Base-by-base conservation (phyloP, 176 grass and related monocot genomes). In the Juncus effusus region DNA sequence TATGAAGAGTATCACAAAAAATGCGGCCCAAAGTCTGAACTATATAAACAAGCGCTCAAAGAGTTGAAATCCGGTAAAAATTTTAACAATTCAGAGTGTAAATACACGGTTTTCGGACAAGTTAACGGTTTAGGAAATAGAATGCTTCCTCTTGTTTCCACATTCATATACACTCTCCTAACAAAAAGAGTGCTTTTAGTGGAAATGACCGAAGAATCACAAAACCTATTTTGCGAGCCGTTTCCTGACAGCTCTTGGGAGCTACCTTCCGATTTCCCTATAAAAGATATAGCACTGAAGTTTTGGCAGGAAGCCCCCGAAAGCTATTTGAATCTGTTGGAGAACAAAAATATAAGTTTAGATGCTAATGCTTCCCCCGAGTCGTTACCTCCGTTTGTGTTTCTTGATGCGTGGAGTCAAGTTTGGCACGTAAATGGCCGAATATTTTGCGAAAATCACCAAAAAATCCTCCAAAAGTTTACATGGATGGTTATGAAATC, bases 111-210 rank as follows among this genome's bases (percentile, higher is more conserved):
- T 0, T 90, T 84, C 84, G 72, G 73, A 59, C 87, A 82, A 9
- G 42, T 64, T 47, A 88, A 85, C 40, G 91, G 91, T 7, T 63
- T 96, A 15, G 87, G 91, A 16, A 96, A 96, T 68, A 77, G 81
- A 51, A 85, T 96, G 72, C 42, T 90, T 2, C 71, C 81, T 59
- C 72, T 96, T 52, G 69, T 10, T 13, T 95, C 84, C 14, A 76
- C 87, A n/a, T 90, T 96, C 63, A 76, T 96, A 10, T 87, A 85
- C 68, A 79, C 87, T 74, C 81, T 96, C n/a, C 91, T 96, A 70
- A 87, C 81, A 61, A 58, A 85, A 42, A 77, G 87, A 10, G 83
- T 90, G 16, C 75, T 96, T 6, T 75, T 96, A 14, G 51, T 87
- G 42, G 80, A 76, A 62, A 60, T 61, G 42, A 11, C 76, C 2